Evolutionary conservation across 2,329 filamentous ascomycete genomes (phyloP).

Genomic region (Phaeosphaeria sp.): DNA sequence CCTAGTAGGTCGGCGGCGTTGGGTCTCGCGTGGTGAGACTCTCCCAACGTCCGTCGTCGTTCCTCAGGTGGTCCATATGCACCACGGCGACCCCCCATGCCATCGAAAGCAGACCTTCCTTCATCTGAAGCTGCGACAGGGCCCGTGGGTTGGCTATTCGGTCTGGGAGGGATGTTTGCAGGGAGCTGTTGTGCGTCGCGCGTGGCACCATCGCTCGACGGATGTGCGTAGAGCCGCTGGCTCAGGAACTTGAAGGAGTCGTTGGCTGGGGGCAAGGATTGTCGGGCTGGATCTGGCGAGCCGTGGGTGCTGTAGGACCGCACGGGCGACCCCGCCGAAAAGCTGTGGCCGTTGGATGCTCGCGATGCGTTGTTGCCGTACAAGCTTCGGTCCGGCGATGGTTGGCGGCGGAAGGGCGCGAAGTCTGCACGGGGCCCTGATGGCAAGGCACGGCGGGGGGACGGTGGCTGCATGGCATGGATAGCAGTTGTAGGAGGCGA

Average conservation of each 20-base stretch:
- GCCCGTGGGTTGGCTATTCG: conserved; percentile 49
- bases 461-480: conserved; percentile 56
- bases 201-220: conserved; percentile 34
- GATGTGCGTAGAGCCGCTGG: conserved; percentile 39
- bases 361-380: conserved; percentile 33
- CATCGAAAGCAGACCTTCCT: conserved; percentile 28
- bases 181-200: conserved; percentile 32
- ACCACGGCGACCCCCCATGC: conserved; percentile 30
- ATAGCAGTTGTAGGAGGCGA: conserved; percentile 50
- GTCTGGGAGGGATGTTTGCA: conserved; percentile 44
- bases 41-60: conserved; percentile 43
- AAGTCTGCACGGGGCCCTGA: conserved; percentile 43
- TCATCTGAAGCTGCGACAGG: conserved; percentile 33
- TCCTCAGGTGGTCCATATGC: conserved; percentile 40
- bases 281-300: conserved; percentile 45
- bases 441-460: conserved; percentile 47
- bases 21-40: conserved; percentile 43
- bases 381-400: conserved; percentile 47
- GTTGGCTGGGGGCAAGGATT: conserved; percentile 35
- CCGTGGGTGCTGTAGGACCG: conserved; percentile 42
- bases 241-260: conserved; percentile 43
- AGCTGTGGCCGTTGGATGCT: conserved; percentile 33
- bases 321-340: conserved; percentile 39
- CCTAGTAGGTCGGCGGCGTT: conserved; percentile 41
- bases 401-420: conserved; percentile 43